phyloP scores from a whole-genome alignment of 192 early-diverging fungal genomes.

The Backusella tuberculispora region DNA sequence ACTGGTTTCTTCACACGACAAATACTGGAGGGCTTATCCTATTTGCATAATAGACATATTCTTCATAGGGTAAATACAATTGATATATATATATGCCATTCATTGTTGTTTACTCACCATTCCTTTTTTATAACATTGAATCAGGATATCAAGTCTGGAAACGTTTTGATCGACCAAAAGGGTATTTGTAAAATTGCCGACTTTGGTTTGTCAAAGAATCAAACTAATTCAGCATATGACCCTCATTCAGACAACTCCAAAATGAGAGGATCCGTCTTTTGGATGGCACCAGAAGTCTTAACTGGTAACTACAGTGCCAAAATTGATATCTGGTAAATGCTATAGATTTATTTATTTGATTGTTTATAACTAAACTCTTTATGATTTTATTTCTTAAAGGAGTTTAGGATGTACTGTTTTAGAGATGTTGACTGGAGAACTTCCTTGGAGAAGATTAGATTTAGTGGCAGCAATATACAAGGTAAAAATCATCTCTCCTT shows the following conservation, averaged over 20 bases:
- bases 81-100: not conserved
- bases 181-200: constrained; percentile 94
- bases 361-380: not conserved
- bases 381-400: constrained; percentile 23
- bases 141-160: constrained; percentile 81
- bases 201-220: constrained; percentile 92
- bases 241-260: constrained; percentile 2
- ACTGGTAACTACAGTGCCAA: constrained; percentile 85
- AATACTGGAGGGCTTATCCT: constrained; percentile 80
- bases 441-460: constrained; percentile 62
- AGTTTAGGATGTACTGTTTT: constrained; percentile 84
- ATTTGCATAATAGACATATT: constrained; percentile 78
- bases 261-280: constrained; percentile 71
- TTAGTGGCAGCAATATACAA: constrained; percentile 51
- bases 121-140: not conserved
- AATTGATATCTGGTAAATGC: constrained; percentile 84
- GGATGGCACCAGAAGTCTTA: constrained; percentile 95
- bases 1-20: constrained; percentile 77
- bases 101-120: not conserved
- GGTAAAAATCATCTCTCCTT: constrained; percentile 29
- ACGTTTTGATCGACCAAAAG: constrained; percentile 74
- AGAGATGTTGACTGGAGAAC: constrained; percentile 92
- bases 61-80: constrained; percentile 67
- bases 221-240: constrained; percentile 19
- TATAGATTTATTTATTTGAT: not conserved